Base-by-base conservation (phyloP, 257 asterid genomes). In the Marsdenia floribunda region DNA sequence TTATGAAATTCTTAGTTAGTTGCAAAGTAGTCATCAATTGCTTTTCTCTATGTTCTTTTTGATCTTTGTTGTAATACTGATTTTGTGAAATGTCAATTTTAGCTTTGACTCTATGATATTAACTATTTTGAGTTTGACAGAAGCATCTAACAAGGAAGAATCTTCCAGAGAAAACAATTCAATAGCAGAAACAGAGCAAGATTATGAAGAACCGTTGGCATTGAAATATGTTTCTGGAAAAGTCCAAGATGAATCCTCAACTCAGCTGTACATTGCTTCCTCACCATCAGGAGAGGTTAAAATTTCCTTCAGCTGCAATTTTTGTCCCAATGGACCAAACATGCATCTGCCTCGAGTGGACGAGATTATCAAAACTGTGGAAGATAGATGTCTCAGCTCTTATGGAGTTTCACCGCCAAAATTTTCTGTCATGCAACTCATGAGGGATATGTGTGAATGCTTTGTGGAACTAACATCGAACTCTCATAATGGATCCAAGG, bases 361-460 rank as follows among this genome's bases (percentile, higher is more conserved):
- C 22, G 81, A 76, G 38, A 76, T 78, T 65, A 69, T 77, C 64
- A 75, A 81, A 58, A 73, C 68, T 59, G 72, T 78, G 71, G 79
- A 75, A 60, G 75, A 64, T 47, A 74, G 86, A 73, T 89, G 82
- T 85, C 84, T 84, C 57, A 74, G 70, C 46, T 81, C 85, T 57
- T 77, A 80, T 79, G 76, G 81, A 82, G 61, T 76, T 66, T 72
- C 72, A 80, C 87, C 82, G 72, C 85, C 87, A 13, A 75, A 82
- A 77, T 79, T 84, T 71, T 85, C 93, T 72, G 73, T 84, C 80
- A 78, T 49, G 83, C 71, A 79, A 63, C 82, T 92, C 77, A 84
- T 92, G 93, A 78, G 80, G 47, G 92, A 92, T 73, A 80, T 83
- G 70, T 90, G 97, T 49, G 79, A 78, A 57, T 58, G 83, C 75